These are phyloP conservation scores for Leccinum broughii DNA, from an alignment of 768 basidiomycete genomes.

Conservation along the genomic window DNA sequence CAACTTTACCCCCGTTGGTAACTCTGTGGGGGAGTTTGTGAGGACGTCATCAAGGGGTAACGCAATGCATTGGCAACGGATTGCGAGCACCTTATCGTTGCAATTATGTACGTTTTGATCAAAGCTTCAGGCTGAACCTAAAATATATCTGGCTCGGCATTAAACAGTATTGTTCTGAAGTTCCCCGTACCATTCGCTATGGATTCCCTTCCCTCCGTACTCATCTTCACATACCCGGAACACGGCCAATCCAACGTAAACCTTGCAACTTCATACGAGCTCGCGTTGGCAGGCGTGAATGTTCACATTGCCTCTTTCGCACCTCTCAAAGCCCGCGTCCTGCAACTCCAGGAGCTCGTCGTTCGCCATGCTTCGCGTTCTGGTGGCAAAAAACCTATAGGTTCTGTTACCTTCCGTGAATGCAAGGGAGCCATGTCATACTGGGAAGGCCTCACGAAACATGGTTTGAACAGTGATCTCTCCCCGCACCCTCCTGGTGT, in stretches of 20 bases:
- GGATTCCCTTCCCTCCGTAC: not conserved
- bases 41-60: too few species aligned
- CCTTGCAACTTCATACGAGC: not conserved
- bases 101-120: too few species aligned
- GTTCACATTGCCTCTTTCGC: constrained; percentile 2
- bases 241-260: not conserved
- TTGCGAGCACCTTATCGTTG: too few species aligned
- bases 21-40: too few species aligned
- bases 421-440: not conserved
- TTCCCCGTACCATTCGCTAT: not conserved
- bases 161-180: not conserved
- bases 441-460: not conserved
- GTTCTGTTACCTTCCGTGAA: constrained; percentile 10
- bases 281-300: not conserved
- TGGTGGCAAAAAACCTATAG: not conserved
- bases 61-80: too few species aligned
- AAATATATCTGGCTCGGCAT: not conserved
- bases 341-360: constrained; percentile 10
- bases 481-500: constrained; percentile 3
- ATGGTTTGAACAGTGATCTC: not conserved
- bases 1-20: too few species aligned
- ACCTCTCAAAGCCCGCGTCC: constrained; percentile 10
- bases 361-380: not conserved
- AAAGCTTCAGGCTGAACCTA: too few species aligned
- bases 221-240: not conserved